Percentiles rank a stretch among this genome's conserved stretches.
phyloP scores from a whole-genome alignment of 1,284 basidiomycete genomes.

The Pseudozyma sp. region DNA sequence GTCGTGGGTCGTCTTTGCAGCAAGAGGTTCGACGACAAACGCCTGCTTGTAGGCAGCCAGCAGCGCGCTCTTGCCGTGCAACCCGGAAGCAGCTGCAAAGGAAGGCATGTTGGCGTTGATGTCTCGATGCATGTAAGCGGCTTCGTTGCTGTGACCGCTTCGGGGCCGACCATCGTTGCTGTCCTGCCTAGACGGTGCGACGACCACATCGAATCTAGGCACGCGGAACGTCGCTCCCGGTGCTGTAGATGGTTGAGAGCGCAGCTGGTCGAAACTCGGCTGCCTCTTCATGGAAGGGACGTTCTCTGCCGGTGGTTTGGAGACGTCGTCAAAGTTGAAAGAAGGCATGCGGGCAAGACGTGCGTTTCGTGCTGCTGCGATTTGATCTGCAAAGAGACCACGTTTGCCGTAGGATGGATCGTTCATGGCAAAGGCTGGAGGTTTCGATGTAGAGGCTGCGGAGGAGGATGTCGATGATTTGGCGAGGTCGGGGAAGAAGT shows the following conservation, averaged over 20 bases:
- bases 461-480: conserved; percentile 10
- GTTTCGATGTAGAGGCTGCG: not conserved
- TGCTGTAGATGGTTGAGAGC: not conserved
- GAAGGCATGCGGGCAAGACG: conserved; percentile 34
- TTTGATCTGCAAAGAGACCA: conserved; percentile 40
- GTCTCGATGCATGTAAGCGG: conserved; percentile 7
- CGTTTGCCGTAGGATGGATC: conserved; percentile 35
- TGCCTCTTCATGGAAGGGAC: conserved; percentile 16
- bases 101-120: conserved; percentile 23
- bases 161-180: conserved; percentile 5
- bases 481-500: conserved; percentile 32
- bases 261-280: conserved; percentile 32
- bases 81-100: conserved; percentile 26
- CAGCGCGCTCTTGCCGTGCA: conserved; percentile 30
- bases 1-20: conserved; percentile 9
- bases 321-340: conserved; percentile 26
- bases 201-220: conserved; percentile 28
- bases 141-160: conserved; percentile 4
- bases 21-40: conserved; percentile 6
- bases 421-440: conserved; percentile 20
- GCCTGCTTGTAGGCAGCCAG: conserved; percentile 47
- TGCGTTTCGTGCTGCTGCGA: conserved; percentile 35
- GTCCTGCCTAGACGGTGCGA: conserved; percentile 1
- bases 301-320: conserved; percentile 5
- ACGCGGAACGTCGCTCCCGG: conserved; percentile 16